Conservation (phyloP, 139 green algal species). For the Coelastrella sp. region DNA sequence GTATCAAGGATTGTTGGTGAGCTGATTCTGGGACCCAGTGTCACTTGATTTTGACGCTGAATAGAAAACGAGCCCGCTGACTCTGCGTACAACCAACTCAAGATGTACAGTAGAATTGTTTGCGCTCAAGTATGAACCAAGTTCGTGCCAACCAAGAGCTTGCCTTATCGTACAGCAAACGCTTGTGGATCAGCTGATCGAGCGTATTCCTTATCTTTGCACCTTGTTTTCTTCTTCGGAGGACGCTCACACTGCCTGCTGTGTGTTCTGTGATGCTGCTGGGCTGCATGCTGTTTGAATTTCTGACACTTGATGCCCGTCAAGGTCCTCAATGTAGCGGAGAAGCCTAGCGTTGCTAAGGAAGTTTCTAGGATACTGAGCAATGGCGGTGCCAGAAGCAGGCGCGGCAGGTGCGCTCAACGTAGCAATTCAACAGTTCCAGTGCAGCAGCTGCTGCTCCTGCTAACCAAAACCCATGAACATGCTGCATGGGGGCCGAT, state of each 20-base stretch:
- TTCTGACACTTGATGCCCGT: slow-evolving; percentile 46
- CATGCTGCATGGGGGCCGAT: not conserved
- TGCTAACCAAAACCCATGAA: not conserved
- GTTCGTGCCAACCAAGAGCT: too few relatives aligned
- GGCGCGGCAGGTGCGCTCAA: slow-evolving; percentile 55
- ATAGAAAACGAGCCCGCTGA: too few relatives aligned
- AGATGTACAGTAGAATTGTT: too few relatives aligned
- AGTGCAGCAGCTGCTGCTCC: not conserved
- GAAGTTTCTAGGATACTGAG: slow-evolving; percentile 86
- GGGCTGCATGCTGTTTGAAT: not conserved
- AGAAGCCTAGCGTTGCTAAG: slow-evolving; percentile 95
- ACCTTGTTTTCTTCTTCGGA: too few relatives aligned
- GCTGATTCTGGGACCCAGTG: too few relatives aligned
- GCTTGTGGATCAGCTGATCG: too few relatives aligned
- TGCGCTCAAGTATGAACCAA: too few relatives aligned
- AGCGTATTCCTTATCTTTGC: too few relatives aligned
- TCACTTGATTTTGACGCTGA: too few relatives aligned
- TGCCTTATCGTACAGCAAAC: too few relatives aligned
- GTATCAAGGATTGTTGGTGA: too few relatives aligned
- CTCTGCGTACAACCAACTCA: too few relatives aligned
- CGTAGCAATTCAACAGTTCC: not conserved
- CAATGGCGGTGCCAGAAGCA: slow-evolving; percentile 51
- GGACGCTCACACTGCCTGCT: not conserved
- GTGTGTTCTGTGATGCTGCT: not conserved
- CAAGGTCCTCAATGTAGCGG: slow-evolving; percentile 92